Percentiles rank a stretch among this genome's conserved stretches.
These are phyloP conservation scores for Phytophthora podocarpi DNA, from an alignment of 352 stramenopile genomes.

Conservation along the genomic window DNA sequence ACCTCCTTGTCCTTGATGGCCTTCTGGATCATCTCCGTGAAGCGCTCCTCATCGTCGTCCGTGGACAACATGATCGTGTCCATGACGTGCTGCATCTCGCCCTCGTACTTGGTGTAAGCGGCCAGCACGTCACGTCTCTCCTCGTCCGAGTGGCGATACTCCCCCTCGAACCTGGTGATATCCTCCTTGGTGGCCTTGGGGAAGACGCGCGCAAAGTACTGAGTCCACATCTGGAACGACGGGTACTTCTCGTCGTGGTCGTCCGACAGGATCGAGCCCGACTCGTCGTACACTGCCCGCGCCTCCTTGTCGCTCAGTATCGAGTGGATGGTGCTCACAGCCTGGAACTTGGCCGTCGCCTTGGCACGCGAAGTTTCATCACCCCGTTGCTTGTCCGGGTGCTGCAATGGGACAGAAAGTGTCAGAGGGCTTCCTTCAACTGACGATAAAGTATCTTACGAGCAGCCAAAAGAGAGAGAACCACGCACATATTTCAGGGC, in stretches of 20 bases:
- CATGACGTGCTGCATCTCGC: slow-evolving; percentile 80
- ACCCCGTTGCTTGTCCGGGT: slow-evolving; percentile 90
- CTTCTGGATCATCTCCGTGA: slow-evolving; percentile 66
- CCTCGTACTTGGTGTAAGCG: slow-evolving; percentile 80
- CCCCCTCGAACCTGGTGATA: slow-evolving; percentile 76
- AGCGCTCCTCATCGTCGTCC: slow-evolving; percentile 77
- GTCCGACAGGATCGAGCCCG: slow-evolving; percentile 63
- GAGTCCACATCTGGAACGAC: slow-evolving; percentile 76
- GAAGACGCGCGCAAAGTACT: slow-evolving; percentile 91
- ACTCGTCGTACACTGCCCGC: slow-evolving; percentile 86
- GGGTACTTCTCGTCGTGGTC: slow-evolving; percentile 55
- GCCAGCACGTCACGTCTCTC: slow-evolving; percentile 80
- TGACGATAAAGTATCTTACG: slow-evolving; percentile 1
- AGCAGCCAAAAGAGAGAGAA: not conserved
- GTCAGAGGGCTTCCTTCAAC: slow-evolving; percentile 11
- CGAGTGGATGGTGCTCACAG: slow-evolving; percentile 84
- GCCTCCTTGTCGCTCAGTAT: slow-evolving; percentile 81
- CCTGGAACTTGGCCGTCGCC: slow-evolving; percentile 86
- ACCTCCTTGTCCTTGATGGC: slow-evolving; percentile 57
- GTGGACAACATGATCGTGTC: slow-evolving; percentile 90
- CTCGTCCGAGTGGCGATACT: slow-evolving; percentile 88
- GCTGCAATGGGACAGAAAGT: slow-evolving; percentile 41
- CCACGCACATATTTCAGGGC: slow-evolving; percentile 69
- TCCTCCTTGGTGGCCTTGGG: slow-evolving; percentile 84
- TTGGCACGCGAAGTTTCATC: slow-evolving; percentile 56